Conservation (phyloP, 2,329 filamentous ascomycete genomes). For the Fusarium praegraminearum region DNA sequence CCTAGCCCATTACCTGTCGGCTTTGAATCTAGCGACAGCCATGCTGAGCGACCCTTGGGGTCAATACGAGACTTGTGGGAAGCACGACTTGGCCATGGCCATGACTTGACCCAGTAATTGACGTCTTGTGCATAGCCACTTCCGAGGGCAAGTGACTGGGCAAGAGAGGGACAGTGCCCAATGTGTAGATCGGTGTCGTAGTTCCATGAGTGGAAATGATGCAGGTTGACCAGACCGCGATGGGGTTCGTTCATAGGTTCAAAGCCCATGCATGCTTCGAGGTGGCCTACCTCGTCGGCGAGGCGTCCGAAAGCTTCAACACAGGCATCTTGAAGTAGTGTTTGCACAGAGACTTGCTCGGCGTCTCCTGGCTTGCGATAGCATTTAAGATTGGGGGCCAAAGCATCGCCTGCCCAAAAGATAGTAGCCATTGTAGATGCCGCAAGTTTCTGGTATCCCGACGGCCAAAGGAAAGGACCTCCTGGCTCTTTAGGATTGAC, state of each 20-base stretch:
- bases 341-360: constrained; percentile 47
- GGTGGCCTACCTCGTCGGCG: constrained; percentile 49
- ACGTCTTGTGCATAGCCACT: constrained; percentile 55
- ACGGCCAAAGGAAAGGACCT: constrained; percentile 55
- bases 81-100: constrained; percentile 56
- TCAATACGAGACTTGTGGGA: constrained; percentile 54
- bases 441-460: constrained; percentile 55
- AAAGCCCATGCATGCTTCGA: constrained; percentile 56
- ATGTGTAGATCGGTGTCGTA: constrained; percentile 59
- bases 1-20: constrained; percentile 36
- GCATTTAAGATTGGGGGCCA: constrained; percentile 49
- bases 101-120: constrained; percentile 56
- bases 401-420: constrained; percentile 48
- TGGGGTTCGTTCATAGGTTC: constrained; percentile 59
- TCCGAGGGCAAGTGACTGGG: constrained; percentile 56
- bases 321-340: constrained; percentile 50
- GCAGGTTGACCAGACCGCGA: constrained; percentile 56
- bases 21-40: constrained; percentile 45
- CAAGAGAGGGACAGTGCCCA: constrained; percentile 54
- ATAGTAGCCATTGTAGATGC: constrained; percentile 51
- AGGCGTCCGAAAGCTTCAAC: constrained; percentile 54
- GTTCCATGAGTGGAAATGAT: constrained; percentile 55
- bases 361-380: constrained; percentile 28
- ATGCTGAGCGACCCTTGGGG: constrained; percentile 53
- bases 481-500: constrained; percentile 51